These are phyloP conservation scores for Diospyros lotus DNA, from an alignment of 148 eudicot species.

Conservation along the genomic window DNA sequence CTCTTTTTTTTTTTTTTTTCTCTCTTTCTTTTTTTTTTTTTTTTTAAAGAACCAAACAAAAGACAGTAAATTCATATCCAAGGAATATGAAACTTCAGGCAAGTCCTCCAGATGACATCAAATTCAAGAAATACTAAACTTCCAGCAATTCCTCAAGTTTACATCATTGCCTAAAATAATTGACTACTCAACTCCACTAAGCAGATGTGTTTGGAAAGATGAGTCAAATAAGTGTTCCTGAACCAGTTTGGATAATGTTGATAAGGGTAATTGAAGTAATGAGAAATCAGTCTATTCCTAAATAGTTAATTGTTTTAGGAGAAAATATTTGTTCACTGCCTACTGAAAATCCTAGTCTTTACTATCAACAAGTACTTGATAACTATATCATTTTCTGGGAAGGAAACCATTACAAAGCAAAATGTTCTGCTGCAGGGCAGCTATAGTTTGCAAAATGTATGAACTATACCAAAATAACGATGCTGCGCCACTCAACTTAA, in stretches of 20 bases:
- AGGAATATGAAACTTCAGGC: neutral
- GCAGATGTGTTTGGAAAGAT: neutral
- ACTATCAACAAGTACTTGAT: neutral
- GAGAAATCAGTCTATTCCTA: neutral
- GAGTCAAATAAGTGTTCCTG: neutral
- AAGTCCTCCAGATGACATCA: neutral
- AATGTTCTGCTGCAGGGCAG: neutral
- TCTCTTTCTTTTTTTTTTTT: no score
- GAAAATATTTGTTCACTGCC: neutral
- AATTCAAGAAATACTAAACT: no score
- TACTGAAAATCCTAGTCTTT: neutral
- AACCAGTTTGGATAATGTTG: slow-evolving; percentile 1
- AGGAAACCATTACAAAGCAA: neutral
- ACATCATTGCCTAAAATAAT: neutral
- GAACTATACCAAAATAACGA: neutral
- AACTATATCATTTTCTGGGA: neutral
- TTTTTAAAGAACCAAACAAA: no score
- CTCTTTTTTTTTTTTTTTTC: no score
- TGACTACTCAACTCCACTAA: neutral
- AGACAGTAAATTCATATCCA: neutral
- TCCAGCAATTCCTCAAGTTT: neutral
- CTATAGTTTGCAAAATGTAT: neutral
- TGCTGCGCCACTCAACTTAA: neutral
- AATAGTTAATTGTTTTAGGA: neutral
- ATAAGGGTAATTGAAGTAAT: neutral